These are phyloP conservation scores for Lactarius tabidus DNA, from an alignment of 768 basidiomycete genomes.

Conservation along the genomic window DNA sequence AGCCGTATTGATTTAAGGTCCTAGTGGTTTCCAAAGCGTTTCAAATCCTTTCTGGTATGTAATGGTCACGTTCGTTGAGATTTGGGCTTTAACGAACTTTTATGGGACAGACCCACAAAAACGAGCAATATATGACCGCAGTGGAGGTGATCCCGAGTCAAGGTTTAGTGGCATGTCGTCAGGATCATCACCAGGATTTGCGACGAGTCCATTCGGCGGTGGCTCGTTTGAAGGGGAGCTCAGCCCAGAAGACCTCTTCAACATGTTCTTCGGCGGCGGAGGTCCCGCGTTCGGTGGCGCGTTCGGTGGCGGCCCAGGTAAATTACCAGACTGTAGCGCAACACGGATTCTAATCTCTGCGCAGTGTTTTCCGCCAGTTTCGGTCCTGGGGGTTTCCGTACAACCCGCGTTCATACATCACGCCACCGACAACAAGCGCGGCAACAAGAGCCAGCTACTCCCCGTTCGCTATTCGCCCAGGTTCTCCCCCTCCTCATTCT, in stretches of 20 bases:
- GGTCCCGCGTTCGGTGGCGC: slow-evolving; percentile 45
- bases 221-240: slow-evolving; percentile 75
- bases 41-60: slow-evolving; percentile 79
- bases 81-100: neutral
- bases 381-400: slow-evolving; percentile 79
- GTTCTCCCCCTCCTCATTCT: slow-evolving; percentile 82
- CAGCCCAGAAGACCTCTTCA: slow-evolving; percentile 94
- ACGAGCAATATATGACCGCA: slow-evolving; percentile 78
- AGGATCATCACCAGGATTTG: slow-evolving; percentile 46
- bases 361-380: slow-evolving; percentile 73
- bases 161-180: slow-evolving; percentile 62
- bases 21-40: slow-evolving; percentile 97
- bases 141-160: slow-evolving; percentile 86
- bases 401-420: slow-evolving; percentile 50
- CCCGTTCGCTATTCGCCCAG: slow-evolving; percentile 66
- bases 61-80: slow-evolving; percentile 10
- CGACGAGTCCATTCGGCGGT: slow-evolving; percentile 42
- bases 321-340: slow-evolving; percentile 11
- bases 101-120: slow-evolving; percentile 69
- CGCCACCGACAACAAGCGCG: slow-evolving; percentile 35
- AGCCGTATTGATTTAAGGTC: slow-evolving; percentile 15
- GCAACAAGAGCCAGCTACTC: slow-evolving; percentile 42
- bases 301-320: slow-evolving; percentile 53
- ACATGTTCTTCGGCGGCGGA: slow-evolving; percentile 96
- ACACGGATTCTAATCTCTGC: slow-evolving; percentile 9